Evolutionary conservation across 129 eudicot species (phyloP), one percentile per base, ranked within the genome.

Genomic region (Apium graveolens): DNA sequence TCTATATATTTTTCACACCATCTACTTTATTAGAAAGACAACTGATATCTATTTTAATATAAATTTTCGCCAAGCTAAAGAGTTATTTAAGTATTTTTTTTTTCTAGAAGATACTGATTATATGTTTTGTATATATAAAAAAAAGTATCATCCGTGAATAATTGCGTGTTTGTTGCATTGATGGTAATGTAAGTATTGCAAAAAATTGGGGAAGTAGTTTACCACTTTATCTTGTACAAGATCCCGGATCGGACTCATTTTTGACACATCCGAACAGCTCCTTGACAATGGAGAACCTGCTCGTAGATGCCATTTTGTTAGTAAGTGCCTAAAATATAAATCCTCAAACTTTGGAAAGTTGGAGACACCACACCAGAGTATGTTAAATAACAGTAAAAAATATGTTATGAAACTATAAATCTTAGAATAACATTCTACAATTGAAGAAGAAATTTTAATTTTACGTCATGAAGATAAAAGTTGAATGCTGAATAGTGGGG

Each of bases 201-300:
- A 24, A 26, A 75, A 44, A 20, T 71, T 78, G 29, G 70, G 32
- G 70, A 27, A 80, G 82, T 57, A 75, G 29, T 13, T 71, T 88
- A 91, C 97, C 93, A 77, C 80, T 87, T 93, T 85, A 53, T 91
- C 96, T 80, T 87, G 90, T 66, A 77, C 79, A 17, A 81, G 81
- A 88, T 91, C 90, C 55, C 60, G 81, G 63, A 79, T 77, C 18
- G 84, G 77, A 76, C 88, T 85, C 84, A 83, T 83, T 69, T 86
- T 84, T 27, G 89, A 81, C 57, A 80, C 84, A 80, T 91, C 93
- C 8, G 97, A 89, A 68, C 81, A 90, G 79, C 92, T 87, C 85
- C 97, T 90, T 37, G 98, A 87, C 66, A 88, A 77, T 60, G 90
- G 78, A 31, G 88, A 90, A 73, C 93, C 98, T 91, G 90, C 83